These are phyloP conservation scores for Tillandsia fasciculata DNA, from an alignment of 176 grass and related monocot genomes.

Conservation along the genomic window DNA sequence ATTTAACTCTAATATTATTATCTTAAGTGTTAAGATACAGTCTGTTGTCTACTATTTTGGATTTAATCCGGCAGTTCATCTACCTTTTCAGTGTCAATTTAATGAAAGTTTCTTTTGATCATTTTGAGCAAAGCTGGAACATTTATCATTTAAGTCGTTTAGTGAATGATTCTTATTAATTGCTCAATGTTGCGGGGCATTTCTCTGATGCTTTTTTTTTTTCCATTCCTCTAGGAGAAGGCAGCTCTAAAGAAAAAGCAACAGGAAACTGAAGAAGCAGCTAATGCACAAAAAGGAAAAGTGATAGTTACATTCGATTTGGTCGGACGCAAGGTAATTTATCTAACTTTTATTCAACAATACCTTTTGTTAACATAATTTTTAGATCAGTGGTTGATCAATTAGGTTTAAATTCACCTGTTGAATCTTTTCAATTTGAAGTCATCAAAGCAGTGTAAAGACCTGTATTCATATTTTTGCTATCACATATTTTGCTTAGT, in stretches of 20 bases:
- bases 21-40: background rate
- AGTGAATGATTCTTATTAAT: background rate
- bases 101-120: no score
- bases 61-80: no score
- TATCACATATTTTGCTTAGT: background rate
- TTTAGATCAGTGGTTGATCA: background rate
- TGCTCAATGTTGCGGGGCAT: background rate
- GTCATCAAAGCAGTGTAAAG: background rate
- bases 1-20: background rate
- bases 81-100: no score
- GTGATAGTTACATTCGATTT: conserved; percentile 91
- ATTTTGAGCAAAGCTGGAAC: no score
- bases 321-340: conserved; percentile 88
- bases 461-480: background rate
- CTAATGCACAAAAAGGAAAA: conserved; percentile 52
- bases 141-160: background rate
- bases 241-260: conserved; percentile 53
- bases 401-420: background rate
- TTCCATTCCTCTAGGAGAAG: conserved; percentile 48
- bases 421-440: background rate
- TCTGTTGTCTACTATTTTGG: no score
- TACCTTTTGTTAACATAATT: background rate
- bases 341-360: background rate
- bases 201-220: background rate
- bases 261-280: conserved; percentile 61